phyloP scores from a whole-genome alignment of 2,329 filamentous ascomycete genomes.

The Aaosphaeria arxii region DNA sequence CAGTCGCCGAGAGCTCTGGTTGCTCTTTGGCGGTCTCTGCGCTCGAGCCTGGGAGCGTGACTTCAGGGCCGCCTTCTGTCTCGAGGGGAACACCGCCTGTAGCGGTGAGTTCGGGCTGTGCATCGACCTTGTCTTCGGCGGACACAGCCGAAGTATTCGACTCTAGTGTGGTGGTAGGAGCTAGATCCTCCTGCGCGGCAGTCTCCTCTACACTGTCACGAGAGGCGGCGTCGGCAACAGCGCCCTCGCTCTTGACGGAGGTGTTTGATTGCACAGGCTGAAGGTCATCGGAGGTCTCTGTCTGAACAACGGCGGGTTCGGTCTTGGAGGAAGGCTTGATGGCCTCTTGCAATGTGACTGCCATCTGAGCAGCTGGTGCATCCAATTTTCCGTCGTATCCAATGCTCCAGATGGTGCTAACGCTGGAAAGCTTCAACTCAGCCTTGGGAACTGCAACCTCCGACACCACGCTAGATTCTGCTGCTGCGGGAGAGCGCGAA shows the following conservation, averaged over 20 bases:
- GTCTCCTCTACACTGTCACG: neutral
- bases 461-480: conserved; percentile 32
- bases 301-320: neutral
- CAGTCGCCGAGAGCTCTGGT: neutral
- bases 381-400: conserved; percentile 30
- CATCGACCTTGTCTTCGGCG: neutral
- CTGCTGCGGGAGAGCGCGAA: conserved; percentile 52
- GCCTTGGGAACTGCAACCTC: conserved; percentile 30
- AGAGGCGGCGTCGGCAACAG: too few species aligned
- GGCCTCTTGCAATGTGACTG: conserved; percentile 21
- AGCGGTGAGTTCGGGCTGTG: neutral
- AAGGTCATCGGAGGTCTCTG: neutral
- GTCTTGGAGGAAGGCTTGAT: conserved; percentile 8
- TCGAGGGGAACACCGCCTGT: conserved; percentile 55
- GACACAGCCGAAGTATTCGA: neutral
- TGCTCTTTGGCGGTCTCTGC: too few species aligned
- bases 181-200: neutral
- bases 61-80: conserved; percentile 88
- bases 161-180: conserved; percentile 6
- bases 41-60: neutral
- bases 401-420: conserved; percentile 35
- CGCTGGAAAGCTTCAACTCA: conserved; percentile 22
- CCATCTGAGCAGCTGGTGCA: conserved; percentile 29
- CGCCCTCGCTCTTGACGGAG: too few species aligned
- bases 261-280: neutral